phyloP scores from a whole-genome alignment of 2,329 filamentous ascomycete genomes.

The Pseudogymnoascus sp. region DNA sequence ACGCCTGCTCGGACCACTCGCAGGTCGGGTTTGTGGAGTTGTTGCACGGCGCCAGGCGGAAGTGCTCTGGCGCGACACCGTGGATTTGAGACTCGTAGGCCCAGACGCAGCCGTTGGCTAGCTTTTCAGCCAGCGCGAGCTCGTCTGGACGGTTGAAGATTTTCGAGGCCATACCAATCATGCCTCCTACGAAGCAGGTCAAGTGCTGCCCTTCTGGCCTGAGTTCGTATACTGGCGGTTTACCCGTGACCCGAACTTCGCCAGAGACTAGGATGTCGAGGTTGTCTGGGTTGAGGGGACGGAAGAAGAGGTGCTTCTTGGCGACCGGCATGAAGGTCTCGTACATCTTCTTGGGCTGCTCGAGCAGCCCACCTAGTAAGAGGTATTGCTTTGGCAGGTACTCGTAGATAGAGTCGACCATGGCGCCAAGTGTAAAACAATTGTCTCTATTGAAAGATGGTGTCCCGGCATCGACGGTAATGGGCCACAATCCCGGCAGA shows the following conservation, averaged over 20 bases:
- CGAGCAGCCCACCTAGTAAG: slow-evolving; percentile 53
- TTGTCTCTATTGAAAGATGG: slow-evolving; percentile 48
- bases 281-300: slow-evolving; percentile 32
- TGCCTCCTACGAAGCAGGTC: slow-evolving; percentile 62
- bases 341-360: slow-evolving; percentile 42
- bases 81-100: slow-evolving; percentile 52
- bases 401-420: slow-evolving; percentile 51
- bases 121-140: slow-evolving; percentile 52
- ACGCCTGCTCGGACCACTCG: slow-evolving; percentile 38
- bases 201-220: slow-evolving; percentile 39
- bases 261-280: slow-evolving; percentile 40
- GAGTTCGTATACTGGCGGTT: slow-evolving; percentile 47
- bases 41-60: slow-evolving; percentile 42
- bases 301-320: slow-evolving; percentile 37
- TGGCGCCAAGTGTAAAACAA: slow-evolving; percentile 46
- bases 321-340: slow-evolving; percentile 38
- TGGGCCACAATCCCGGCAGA: slow-evolving; percentile 56
- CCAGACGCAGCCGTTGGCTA: slow-evolving; percentile 65
- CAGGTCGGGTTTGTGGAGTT: slow-evolving; percentile 34
- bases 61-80: slow-evolving; percentile 58
- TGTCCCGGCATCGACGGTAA: slow-evolving; percentile 38
- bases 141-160: slow-evolving; percentile 52
- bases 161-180: slow-evolving; percentile 59
- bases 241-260: slow-evolving; percentile 31
- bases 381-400: slow-evolving; percentile 62